These are phyloP conservation scores for Dactylonectria macrodidyma DNA, from an alignment of 2,329 filamentous ascomycete genomes.

Conservation along the genomic window DNA sequence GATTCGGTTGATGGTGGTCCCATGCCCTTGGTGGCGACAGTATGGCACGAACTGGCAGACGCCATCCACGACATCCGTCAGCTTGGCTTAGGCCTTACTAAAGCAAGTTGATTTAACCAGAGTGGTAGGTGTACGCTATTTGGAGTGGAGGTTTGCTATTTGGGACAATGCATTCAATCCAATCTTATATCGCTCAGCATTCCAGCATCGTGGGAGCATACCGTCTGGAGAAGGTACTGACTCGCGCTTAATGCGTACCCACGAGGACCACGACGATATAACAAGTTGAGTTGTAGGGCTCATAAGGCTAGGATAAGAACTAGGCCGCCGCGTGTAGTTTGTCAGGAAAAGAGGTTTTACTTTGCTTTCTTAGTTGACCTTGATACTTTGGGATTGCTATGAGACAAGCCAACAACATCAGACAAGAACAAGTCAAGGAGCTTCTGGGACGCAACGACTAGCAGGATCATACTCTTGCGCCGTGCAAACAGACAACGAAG, in stretches of 20 bases:
- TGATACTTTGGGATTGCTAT: not conserved
- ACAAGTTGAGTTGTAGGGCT: constrained; percentile 6
- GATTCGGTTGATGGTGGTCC: not conserved
- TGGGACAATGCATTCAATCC: not conserved
- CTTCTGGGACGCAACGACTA: not conserved
- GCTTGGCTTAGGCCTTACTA: not conserved
- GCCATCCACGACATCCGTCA: constrained; percentile 6
- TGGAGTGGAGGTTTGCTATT: not conserved
- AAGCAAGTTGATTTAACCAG: not conserved
- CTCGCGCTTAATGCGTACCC: constrained; percentile 5
- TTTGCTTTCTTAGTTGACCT: not conserved
- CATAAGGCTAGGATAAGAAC: not conserved
- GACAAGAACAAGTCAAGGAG: not conserved
- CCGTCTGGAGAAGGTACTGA: constrained; percentile 4
- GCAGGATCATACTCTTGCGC: not conserved
- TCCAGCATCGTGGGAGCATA: not conserved
- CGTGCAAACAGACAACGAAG: not conserved
- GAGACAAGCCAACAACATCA: not conserved
- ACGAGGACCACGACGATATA: not conserved
- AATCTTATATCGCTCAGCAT: not conserved
- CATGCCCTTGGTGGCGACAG: not conserved
- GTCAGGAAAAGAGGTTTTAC: not conserved
- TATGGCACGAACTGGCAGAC: not conserved
- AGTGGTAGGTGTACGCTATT: not conserved
- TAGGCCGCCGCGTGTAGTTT: not conserved